Evolutionary conservation across 345 rosid genomes (phyloP).

Genomic region (Abelmoschus esculentus): DNA sequence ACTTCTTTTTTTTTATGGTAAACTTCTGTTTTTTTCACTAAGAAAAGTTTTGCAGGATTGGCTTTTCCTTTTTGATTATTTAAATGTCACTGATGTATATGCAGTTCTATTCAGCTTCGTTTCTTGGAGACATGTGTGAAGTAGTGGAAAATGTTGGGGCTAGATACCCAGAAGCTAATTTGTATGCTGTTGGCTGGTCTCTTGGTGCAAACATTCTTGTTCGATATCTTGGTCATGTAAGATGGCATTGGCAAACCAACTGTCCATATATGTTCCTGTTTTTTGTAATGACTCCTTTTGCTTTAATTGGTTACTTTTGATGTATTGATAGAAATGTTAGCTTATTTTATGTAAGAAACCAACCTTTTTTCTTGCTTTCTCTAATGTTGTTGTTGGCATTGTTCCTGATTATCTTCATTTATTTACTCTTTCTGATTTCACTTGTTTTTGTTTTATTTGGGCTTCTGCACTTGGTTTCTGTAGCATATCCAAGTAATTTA

Average conservation of each 20-base stretch:
- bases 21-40: background rate
- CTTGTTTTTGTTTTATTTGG: background rate
- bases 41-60: background rate
- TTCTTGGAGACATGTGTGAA: slow-evolving; percentile 71
- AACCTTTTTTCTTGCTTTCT: background rate
- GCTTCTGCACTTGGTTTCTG: background rate
- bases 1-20: background rate
- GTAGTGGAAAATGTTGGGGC: slow-evolving; percentile 50
- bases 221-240: slow-evolving; percentile 72
- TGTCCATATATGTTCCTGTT: background rate
- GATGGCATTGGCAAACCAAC: background rate
- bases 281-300: background rate
- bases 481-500: background rate
- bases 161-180: slow-evolving; percentile 65
- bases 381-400: background rate
- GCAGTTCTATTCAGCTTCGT: slow-evolving; percentile 98
- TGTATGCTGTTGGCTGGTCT: slow-evolving; percentile 95
- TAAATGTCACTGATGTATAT: slow-evolving; percentile 23
- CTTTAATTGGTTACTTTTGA: slow-evolving; percentile 5
- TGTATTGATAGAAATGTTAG: background rate
- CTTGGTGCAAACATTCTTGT: slow-evolving; percentile 93
- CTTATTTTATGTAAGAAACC: background rate
- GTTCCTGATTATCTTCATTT: background rate
- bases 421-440: background rate
- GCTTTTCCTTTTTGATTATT: background rate